phyloP scores from a whole-genome alignment of 2,329 filamentous ascomycete genomes.

The Xylaria digitata region DNA sequence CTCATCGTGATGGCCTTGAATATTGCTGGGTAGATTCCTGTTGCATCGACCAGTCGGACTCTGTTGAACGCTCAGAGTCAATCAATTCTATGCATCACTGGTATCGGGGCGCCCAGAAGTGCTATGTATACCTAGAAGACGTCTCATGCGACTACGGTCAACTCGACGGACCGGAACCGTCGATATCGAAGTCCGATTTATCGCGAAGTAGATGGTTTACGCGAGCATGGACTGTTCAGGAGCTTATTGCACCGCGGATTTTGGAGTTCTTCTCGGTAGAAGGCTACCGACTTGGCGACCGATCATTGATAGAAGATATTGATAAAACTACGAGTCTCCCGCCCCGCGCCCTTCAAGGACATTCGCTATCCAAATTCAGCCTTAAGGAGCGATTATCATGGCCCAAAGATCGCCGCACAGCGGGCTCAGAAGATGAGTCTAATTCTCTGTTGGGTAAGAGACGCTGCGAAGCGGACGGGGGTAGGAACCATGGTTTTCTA shows the following conservation, averaged over 20 bases:
- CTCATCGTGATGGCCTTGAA: neutral
- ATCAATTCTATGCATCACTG: conserved; percentile 20
- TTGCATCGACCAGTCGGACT: conserved; percentile 17
- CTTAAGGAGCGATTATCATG: conserved; percentile 2
- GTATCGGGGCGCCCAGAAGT: conserved; percentile 10
- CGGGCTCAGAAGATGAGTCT: too few relatives aligned
- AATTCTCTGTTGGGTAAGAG: too few relatives aligned
- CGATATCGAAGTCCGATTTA: neutral
- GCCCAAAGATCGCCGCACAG: neutral
- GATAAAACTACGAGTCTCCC: conserved; percentile 7
- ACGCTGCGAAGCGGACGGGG: too few relatives aligned
- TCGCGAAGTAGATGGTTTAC: neutral
- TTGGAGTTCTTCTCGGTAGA: conserved; percentile 16
- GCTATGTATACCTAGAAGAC: conserved; percentile 23
- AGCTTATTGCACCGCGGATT: conserved; percentile 12
- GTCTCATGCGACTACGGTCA: neutral
- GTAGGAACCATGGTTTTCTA: too few relatives aligned
- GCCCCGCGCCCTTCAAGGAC: neutral
- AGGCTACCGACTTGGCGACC: neutral
- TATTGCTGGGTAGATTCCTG: conserved; percentile 22
- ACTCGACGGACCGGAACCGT: too few relatives aligned
- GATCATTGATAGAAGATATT: neutral
- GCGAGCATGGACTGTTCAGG: neutral
- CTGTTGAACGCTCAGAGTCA: conserved; percentile 7
- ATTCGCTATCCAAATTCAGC: neutral